These are phyloP conservation scores for Globisporangium heterothallicum DNA, from an alignment of 352 stramenopile genomes.

Conservation along the genomic window DNA sequence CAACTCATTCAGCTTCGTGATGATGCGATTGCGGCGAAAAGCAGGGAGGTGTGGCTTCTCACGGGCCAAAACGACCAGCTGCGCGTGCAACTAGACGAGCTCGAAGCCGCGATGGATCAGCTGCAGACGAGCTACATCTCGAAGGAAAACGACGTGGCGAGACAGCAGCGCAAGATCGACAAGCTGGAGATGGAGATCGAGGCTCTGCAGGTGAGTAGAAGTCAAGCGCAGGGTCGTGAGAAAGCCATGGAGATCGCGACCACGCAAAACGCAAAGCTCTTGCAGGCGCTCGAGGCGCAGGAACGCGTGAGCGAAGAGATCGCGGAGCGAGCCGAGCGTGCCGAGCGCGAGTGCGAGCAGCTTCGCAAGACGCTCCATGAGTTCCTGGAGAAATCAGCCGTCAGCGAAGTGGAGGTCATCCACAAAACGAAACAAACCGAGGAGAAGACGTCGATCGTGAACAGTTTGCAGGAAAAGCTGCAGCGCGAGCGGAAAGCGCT, in stretches of 20 bases:
- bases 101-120: constrained; percentile 54
- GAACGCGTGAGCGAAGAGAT: constrained; percentile 36
- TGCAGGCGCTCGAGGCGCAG: constrained; percentile 56
- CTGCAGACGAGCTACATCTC: constrained; percentile 47
- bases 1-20: constrained; percentile 70
- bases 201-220: constrained; percentile 37
- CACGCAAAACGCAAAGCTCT: constrained; percentile 63
- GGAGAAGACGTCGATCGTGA: constrained; percentile 28
- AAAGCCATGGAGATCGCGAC: constrained; percentile 71
- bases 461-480: constrained; percentile 43
- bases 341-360: constrained; percentile 33
- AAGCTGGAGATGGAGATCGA: constrained; percentile 53
- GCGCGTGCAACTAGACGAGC: constrained; percentile 54
- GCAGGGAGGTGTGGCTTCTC: constrained; percentile 65
- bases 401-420: constrained; percentile 45
- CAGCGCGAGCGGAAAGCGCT: constrained; percentile 39
- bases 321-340: constrained; percentile 11
- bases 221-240: constrained; percentile 53
- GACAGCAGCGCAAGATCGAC: constrained; percentile 48
- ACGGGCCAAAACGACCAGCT: constrained; percentile 63
- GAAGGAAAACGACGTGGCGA: constrained; percentile 56
- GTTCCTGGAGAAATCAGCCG: constrained; percentile 19
- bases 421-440: constrained; percentile 41
- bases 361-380: constrained; percentile 27
- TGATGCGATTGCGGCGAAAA: constrained; percentile 65